Percentiles rank a stretch among this genome's conserved stretches.
phyloP scores from a whole-genome alignment of 225 moss, liverwort and hornwort species.

The Pseudoscleropodium purum region DNA sequence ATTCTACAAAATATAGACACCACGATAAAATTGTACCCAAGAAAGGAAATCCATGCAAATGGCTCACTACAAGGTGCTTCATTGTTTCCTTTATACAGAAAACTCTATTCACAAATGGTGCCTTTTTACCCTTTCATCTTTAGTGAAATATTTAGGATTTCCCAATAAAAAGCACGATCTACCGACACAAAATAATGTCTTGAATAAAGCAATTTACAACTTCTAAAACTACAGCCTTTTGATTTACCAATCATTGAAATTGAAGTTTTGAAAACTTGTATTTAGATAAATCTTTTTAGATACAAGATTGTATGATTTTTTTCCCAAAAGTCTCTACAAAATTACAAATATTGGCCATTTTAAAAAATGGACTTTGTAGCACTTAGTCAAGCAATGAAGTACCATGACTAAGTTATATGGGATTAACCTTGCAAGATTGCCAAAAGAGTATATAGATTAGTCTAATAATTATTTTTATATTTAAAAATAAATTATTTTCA shows the following conservation, averaged over 20 bases:
- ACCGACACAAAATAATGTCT: background rate
- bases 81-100: background rate
- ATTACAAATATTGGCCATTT: background rate
- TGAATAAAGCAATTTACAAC: background rate
- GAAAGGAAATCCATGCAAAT: background rate
- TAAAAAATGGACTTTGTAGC: no score
- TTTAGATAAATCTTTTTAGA: no score
- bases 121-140: background rate
- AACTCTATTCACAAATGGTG: background rate
- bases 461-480: no score
- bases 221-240: background rate
- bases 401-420: no score
- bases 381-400: background rate
- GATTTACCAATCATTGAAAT: rapidly evolving
- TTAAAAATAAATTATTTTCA: no score
- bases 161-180: background rate
- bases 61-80: background rate
- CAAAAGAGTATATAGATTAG: no score
- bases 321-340: background rate
- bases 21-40: background rate
- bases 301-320: no score
- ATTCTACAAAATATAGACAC: background rate
- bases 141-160: background rate
- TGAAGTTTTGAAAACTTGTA: background rate
- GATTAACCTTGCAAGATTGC: no score